Evolutionary conservation across 2,329 filamentous ascomycete species (phyloP), one percentile per base, ranked within the genome.

Genomic region (Fusarium vanettenii): DNA sequence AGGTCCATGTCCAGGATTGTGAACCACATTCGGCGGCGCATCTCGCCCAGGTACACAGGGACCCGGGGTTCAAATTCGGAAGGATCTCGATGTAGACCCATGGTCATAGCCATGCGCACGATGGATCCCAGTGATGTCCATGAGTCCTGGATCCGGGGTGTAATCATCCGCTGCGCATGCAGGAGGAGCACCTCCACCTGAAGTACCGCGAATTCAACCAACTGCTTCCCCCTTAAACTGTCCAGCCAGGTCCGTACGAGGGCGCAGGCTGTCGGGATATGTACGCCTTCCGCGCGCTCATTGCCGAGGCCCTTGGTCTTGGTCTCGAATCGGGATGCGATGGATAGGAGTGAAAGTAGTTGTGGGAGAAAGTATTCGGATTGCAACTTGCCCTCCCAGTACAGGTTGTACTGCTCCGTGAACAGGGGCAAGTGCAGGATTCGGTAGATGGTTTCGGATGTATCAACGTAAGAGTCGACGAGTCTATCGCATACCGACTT

Each of bases 1-100:
- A 90, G 80, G 73, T 90, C 89, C 80, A 90, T 86, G 71, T 90
- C 89, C 41, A 89, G 80, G 45, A 90, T 86, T 5, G 88, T 88
- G 60, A 85, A 89, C 89, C 89, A 90, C 27, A 90, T 78, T 68
- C 87, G 84, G n/a, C 89, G 84, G 37, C 89, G 82, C 70, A 87
- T 84, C 79, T 90, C 89, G n/a, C 85, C 86, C 52, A 86, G 83
- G 74, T 89, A 90, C 0, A 87, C 82, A 6, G 84, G 82, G 61
- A 90, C 86, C 33, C 86, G 84, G 5, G 83, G 81, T 29, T 85
- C 83, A 65, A 87, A 89, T 72, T 90, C 89, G 16, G 86, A 86
- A 4, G 89, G 88, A 63, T 90, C 89, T 5, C 88, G 85, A 73
- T 90, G 89, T 56, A 90, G 81, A 4, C 88, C 89, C 88, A 90